Base-by-base conservation (phyloP, 768 basidiomycete species). In the Scleroderma bovista region DNA sequence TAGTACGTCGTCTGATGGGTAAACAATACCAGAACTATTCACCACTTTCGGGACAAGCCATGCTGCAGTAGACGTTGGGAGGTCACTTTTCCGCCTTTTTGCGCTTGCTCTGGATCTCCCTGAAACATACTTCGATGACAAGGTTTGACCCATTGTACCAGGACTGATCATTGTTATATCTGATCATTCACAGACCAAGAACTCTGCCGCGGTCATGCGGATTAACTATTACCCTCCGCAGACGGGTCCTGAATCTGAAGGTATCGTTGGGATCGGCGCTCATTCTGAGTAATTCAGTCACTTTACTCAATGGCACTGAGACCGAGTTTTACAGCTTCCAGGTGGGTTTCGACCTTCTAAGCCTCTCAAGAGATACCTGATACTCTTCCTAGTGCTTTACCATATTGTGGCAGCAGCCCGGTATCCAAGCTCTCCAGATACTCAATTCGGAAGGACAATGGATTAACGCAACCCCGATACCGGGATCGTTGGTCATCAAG, bases 401-500 rank as follows among this genome's bases (percentile, higher is more conserved):
- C 0, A 86, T 95, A 32, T 76, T 96, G 2, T 88, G 84, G 79
- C 84, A 92, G 72, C 79, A 89, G 55, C 79, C 82, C 0, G 78
- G 66, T 2, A 78, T 86, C 12, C 83, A 83, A 57, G 87, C 84
- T 0, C 74, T 96, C 4, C 91, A 96, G 64, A 83, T 95, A 10
- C 72, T 86, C 48, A 95, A 95, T 69, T 65, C 81, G 1, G 70
- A 81, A 29, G 81, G 83, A 10, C 68, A 80, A 54, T 96, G 93
- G 93, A 80, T 96, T 45, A 72, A 88, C 57, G 92, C 89, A 10
- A 79, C 83, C 1, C 80, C 88, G 0, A 85, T 88, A 40, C 75
- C 79, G 0, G 89, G 82, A 6, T 91, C 92, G 0, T 74, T 95
- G 39, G 88, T 96, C 24, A 79, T 94, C 64, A 96, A 96, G 88